These are phyloP conservation scores for Oemleria cerasiformis DNA, from an alignment of 306 rosid species.

Conservation along the genomic window DNA sequence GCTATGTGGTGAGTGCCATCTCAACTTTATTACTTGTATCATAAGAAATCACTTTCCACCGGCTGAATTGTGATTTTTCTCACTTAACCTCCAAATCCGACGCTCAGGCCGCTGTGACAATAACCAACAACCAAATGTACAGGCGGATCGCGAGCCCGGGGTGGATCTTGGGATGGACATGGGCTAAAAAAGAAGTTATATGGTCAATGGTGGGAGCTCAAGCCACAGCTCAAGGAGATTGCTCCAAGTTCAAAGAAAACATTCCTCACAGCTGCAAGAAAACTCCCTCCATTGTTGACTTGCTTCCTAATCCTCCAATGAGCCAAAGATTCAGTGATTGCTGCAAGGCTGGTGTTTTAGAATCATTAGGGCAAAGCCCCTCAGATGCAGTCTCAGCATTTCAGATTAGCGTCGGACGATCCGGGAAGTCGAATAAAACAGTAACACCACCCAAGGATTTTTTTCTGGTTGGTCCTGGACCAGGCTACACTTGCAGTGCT, in stretches of 20 bases:
- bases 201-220: slow-evolving; percentile 82
- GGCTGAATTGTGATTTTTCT: too few species aligned
- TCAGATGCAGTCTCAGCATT: slow-evolving; percentile 52
- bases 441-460: slow-evolving; percentile 65
- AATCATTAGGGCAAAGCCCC: slow-evolving; percentile 65
- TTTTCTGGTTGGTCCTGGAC: slow-evolving; percentile 67
- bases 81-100: too few species aligned
- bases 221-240: slow-evolving; percentile 79
- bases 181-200: slow-evolving; percentile 80
- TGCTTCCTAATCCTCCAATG: slow-evolving; percentile 61
- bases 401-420: slow-evolving; percentile 64
- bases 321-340: slow-evolving; percentile 60
- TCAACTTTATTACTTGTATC: neutral
- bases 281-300: slow-evolving; percentile 59
- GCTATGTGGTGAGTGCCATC: slow-evolving; percentile 34
- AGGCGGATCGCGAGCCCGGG: slow-evolving; percentile 61
- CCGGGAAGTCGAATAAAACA: slow-evolving; percentile 75
- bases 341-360: slow-evolving; percentile 67
- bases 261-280: slow-evolving; percentile 74
- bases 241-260: slow-evolving; percentile 65
- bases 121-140: slow-evolving; percentile 64
- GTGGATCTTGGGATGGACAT: slow-evolving; percentile 76
- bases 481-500: slow-evolving; percentile 75
- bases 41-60: neutral
- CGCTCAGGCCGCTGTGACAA: slow-evolving; percentile 59